Evolutionary conservation across 495 filamentous ascomycete genomes (phyloP).

Genomic region (Penicillium canescens): DNA sequence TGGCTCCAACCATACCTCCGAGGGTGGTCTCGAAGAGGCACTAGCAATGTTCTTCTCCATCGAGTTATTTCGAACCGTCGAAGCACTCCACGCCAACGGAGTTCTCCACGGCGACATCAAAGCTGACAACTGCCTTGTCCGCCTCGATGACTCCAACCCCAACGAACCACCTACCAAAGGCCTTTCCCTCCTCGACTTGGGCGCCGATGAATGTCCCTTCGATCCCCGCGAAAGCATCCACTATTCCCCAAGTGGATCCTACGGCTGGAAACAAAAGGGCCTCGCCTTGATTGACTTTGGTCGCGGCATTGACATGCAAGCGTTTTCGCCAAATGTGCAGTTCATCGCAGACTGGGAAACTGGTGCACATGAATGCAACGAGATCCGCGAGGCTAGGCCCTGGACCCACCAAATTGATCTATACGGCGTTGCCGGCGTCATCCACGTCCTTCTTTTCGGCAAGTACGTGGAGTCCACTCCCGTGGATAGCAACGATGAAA

Average conservation of each 20-base stretch:
- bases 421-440: slow-evolving; percentile 81
- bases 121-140: slow-evolving; percentile 89
- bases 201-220: slow-evolving; percentile 46
- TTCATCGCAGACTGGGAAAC: slow-evolving; percentile 97
- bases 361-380: slow-evolving; percentile 78
- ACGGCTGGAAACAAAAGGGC: slow-evolving; percentile 81
- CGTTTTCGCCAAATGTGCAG: slow-evolving; percentile 72
- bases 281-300: slow-evolving; percentile 92
- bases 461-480: slow-evolving; percentile 85
- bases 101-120: slow-evolving; percentile 95
- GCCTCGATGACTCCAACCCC: slow-evolving; percentile 58
- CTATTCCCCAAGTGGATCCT: slow-evolving; percentile 69
- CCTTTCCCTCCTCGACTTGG: slow-evolving; percentile 36
- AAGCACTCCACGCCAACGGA: slow-evolving; percentile 75
- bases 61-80: slow-evolving; percentile 87
- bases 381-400: slow-evolving; percentile 87
- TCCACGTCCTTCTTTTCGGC: slow-evolving; percentile 87
- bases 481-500: slow-evolving; percentile 35
- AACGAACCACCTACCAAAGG: slow-evolving; percentile 16
- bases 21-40: slow-evolving; percentile 77
- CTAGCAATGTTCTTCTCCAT: slow-evolving; percentile 94
- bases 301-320: slow-evolving; percentile 88
- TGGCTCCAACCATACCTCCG: slow-evolving; percentile 40
- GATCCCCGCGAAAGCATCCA: slow-evolving; percentile 40
- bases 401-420: slow-evolving; percentile 99